Evolutionary conservation across 148 eudicot genomes (phyloP).

Genomic region (Mesembryanthemum crystallinum): DNA sequence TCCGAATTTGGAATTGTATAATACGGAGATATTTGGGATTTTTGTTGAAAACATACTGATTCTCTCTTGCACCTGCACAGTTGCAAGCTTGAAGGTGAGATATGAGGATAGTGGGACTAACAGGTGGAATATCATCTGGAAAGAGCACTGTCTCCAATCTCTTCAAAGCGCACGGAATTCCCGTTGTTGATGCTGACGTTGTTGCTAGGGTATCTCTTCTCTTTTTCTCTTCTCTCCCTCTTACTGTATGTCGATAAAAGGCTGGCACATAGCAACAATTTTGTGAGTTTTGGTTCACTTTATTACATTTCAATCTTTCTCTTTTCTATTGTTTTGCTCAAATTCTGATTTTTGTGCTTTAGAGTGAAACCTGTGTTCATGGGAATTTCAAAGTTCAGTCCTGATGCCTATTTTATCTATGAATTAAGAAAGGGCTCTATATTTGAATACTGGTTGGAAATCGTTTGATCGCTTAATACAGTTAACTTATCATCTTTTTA

Average conservation of each 20-base stretch:
- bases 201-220: constrained; percentile 66
- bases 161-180: constrained; percentile 64
- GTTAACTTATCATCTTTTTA: not conserved
- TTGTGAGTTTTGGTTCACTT: not conserved
- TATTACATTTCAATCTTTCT: too few relatives aligned
- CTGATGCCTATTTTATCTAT: not conserved
- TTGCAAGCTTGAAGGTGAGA: not conserved
- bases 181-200: constrained; percentile 86
- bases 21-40: too few relatives aligned
- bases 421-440: not conserved
- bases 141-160: constrained; percentile 91
- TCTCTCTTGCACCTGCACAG: too few relatives aligned
- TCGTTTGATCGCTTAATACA: not conserved
- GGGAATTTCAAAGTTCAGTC: not conserved
- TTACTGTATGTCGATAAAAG: too few relatives aligned
- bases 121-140: constrained; percentile 90
- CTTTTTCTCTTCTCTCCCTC: not conserved
- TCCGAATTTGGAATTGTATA: too few relatives aligned
- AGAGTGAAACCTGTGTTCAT: not conserved
- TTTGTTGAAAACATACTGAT: too few relatives aligned
- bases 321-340: not conserved
- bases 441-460: not conserved
- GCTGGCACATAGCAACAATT: too few relatives aligned
- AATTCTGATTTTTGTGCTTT: not conserved
- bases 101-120: constrained; percentile 88